Conservation (phyloP, 495 filamentous ascomycete genomes). For the Lentithecium fluviatile region DNA sequence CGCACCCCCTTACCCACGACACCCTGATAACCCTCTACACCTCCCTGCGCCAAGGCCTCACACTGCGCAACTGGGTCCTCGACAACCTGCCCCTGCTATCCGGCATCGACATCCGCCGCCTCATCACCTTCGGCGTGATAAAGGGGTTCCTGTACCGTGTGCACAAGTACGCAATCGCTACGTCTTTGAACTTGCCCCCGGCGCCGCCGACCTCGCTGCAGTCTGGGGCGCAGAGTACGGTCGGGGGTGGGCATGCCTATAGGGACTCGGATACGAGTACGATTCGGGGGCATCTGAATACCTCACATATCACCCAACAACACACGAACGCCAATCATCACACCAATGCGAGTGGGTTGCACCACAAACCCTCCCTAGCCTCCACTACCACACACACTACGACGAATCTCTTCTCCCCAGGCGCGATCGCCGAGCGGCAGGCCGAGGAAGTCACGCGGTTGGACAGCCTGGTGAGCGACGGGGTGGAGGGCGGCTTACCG, state of each 20-base stretch:
- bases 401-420: not conserved
- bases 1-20: slow-evolving; percentile 49
- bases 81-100: slow-evolving; percentile 65
- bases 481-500: slow-evolving; percentile 29
- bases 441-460: slow-evolving; percentile 16
- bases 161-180: slow-evolving; percentile 80
- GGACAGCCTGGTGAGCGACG: slow-evolving; percentile 11
- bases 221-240: slow-evolving; percentile 40
- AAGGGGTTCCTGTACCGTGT: slow-evolving; percentile 94
- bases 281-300: not conserved
- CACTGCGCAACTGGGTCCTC: slow-evolving; percentile 77
- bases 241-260: not conserved
- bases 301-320: too few species aligned
- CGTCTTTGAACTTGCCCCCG: not conserved
- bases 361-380: slow-evolving; percentile 18
- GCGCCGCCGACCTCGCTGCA: slow-evolving; percentile 3
- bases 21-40: slow-evolving; percentile 71
- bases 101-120: slow-evolving; percentile 79
- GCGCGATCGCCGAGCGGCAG: not conserved
- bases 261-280: slow-evolving; percentile 6
- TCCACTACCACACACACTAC: too few species aligned
- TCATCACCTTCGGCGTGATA: slow-evolving; percentile 93
- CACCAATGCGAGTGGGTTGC: too few species aligned
- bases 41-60: slow-evolving; percentile 70
- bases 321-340: too few species aligned